Base-by-base conservation (phyloP, 345 rosid genomes). In the Schrenkiella parvula region DNA sequence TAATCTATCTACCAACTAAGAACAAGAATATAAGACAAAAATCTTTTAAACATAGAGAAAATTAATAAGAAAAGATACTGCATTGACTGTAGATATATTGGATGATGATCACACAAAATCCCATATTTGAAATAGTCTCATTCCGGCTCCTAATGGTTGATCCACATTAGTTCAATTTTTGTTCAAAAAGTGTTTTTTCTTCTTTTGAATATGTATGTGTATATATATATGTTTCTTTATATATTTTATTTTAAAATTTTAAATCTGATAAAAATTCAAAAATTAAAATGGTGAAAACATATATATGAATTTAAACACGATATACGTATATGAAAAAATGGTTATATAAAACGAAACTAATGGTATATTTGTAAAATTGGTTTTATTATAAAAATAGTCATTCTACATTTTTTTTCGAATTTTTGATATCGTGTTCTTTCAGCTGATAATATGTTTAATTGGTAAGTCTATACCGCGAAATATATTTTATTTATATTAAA, bases 1-100 rank as follows among this genome's bases (percentile, higher is more conserved):
- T 14, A 62, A 48, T 64, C 29, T 64, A 42, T 64, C 64, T 64
- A 73, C 50, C 17, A 44, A 55, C 23, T 64, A 56, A 44, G 72
- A 47, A 43, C 23, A 46, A 44, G 58, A 55, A 65, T 65, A 25
- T 65, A 73, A 56, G 58, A 55, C 29, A 54, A 46, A 46, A n/a
- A 65, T 64, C 23, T 73, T 56, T 47, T 22, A 0, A 32, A 63
- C 22, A 22, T 42, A 25, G 64, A 64, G 48, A 64, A 34, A 46
- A 34, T 54, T 34, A 44, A 59, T 44, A 34, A 55, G 56, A 54
- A 63, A 18, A 32, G 26, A 72, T 63, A 72, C 21, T 2, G 4
- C 47, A 63, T 31, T 72, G 21, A 63, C 37, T 52, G 21, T 52
- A 42, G 38, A 63, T 53, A n/a, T 61, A 10, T 61, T 44, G 29